These are phyloP conservation scores for Aspergillus tanneri DNA, from an alignment of 2,329 filamentous ascomycete genomes.

Conservation along the genomic window DNA sequence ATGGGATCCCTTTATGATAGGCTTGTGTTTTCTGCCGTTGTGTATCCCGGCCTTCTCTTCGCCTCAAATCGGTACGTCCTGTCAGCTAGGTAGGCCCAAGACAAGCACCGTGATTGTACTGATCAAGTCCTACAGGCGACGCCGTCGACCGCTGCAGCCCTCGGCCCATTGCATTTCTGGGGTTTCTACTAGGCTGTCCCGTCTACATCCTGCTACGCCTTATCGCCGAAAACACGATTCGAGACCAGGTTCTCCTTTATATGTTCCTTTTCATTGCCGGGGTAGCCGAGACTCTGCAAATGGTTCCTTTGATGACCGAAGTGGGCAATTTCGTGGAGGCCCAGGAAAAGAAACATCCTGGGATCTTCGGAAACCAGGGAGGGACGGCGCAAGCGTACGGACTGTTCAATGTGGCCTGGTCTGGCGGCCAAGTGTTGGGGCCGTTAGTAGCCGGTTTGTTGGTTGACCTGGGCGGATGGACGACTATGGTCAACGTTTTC, in stretches of 20 bases:
- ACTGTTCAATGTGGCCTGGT: slow-evolving; percentile 56
- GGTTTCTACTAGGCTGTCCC: slow-evolving; percentile 58
- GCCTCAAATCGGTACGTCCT: slow-evolving; percentile 57
- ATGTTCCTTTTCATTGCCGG: slow-evolving; percentile 62
- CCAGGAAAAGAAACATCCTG: slow-evolving; percentile 52
- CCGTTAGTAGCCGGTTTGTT: slow-evolving; percentile 54
- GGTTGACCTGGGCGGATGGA: slow-evolving; percentile 49
- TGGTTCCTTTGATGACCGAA: slow-evolving; percentile 69
- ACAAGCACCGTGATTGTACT: neutral
- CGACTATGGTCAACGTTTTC: slow-evolving; percentile 53
- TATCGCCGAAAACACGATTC: slow-evolving; percentile 56
- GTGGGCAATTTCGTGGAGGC: slow-evolving; percentile 58
- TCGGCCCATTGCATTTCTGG: slow-evolving; percentile 56
- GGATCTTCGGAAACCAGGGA: slow-evolving; percentile 54
- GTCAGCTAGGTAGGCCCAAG: too few relatives aligned
- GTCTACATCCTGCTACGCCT: slow-evolving; percentile 64
- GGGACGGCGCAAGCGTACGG: slow-evolving; percentile 61
- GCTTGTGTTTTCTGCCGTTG: slow-evolving; percentile 58
- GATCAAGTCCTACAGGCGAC: slow-evolving; percentile 11
- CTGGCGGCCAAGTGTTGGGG: slow-evolving; percentile 52
- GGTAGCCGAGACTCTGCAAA: slow-evolving; percentile 54
- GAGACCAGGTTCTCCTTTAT: slow-evolving; percentile 64
- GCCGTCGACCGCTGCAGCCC: slow-evolving; percentile 58
- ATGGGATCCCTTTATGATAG: slow-evolving; percentile 58
- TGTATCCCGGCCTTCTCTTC: slow-evolving; percentile 61